Percentiles rank a stretch among this genome's conserved stretches.
phyloP scores from a whole-genome alignment of 2,329 filamentous ascomycete species.

The Pestalotiopsis sp. region DNA sequence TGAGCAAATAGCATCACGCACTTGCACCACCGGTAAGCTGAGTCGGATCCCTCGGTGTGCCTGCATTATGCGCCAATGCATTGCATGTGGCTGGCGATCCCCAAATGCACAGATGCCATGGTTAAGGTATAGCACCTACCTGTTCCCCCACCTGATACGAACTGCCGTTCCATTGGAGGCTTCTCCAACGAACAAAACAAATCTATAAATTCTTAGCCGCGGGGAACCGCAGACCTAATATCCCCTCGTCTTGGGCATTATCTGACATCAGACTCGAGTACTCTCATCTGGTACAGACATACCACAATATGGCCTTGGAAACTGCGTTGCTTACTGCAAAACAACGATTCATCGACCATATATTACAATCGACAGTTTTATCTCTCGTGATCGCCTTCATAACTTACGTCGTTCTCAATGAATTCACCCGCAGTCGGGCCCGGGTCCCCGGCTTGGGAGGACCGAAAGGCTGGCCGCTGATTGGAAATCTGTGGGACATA shows the following conservation, averaged over 20 bases:
- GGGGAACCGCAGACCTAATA: not conserved
- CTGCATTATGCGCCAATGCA: not conserved
- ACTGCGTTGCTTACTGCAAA: not conserved
- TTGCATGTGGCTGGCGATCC: not conserved
- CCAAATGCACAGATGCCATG: not conserved
- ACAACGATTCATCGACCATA: not conserved
- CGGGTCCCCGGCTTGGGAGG: slow-evolving; percentile 28
- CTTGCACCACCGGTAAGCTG: too few relatives aligned
- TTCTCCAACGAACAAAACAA: not conserved
- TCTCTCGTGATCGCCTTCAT: not conserved
- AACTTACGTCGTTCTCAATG: slow-evolving; percentile 24
- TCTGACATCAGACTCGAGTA: not conserved
- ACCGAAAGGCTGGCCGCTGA: slow-evolving; percentile 40
- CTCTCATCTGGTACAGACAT: not conserved
- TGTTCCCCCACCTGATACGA: not conserved
- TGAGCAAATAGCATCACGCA: too few relatives aligned
- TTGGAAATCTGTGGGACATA: slow-evolving; percentile 66
- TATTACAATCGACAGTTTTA: not conserved
- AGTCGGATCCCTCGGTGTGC: not conserved
- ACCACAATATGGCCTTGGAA: not conserved
- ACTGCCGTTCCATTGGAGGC: not conserved
- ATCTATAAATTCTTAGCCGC: not conserved
- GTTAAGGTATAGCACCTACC: not conserved
- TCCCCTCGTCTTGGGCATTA: not conserved
- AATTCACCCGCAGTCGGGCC: slow-evolving; percentile 24